Evolutionary conservation across 495 filamentous ascomycete species (phyloP), one percentile per base, ranked within the genome.

Genomic region (Penicillium roqueforti): DNA sequence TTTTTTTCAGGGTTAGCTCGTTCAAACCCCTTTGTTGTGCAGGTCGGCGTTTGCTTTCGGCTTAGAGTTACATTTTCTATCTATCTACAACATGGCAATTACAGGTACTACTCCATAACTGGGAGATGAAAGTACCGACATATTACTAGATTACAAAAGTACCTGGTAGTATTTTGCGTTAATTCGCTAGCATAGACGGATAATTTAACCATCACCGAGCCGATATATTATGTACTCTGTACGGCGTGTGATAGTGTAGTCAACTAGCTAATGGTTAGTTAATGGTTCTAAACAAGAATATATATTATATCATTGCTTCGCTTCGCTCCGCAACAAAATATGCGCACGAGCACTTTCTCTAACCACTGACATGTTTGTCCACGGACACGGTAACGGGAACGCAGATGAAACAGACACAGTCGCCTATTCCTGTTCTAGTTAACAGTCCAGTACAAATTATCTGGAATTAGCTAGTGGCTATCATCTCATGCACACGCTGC

Each of bases 251-350:
- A n/a, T n/a, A n/a, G n/a, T n/a, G n/a, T n/a, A n/a, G n/a, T n/a
- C n/a, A n/a, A n/a, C n/a, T n/a, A n/a, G n/a, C n/a, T n/a, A n/a
- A n/a, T n/a, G n/a, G n/a, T n/a, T n/a, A n/a, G n/a, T n/a, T 44
- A 32, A 47, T 36, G 31, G 10, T 22, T 47, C 37, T 48, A 54
- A 31, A 37, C 38, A 23, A 34, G 29, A 19, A 45, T n/a, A 20
- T n/a, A n/a, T n/a, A n/a, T n/a, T n/a, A n/a, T n/a, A n/a, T n/a
- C n/a, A n/a, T n/a, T n/a, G n/a, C n/a, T n/a, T n/a, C n/a, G n/a
- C n/a, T n/a, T n/a, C n/a, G n/a, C n/a, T n/a, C n/a, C n/a, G n/a
- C n/a, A n/a, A n/a, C n/a, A n/a, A n/a, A n/a, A n/a, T n/a, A n/a
- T n/a, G n/a, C n/a, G n/a, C 45, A 16, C 34, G 10, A 26, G 16